A percentile compares a stretch with the other conserved stretches of the same genome.
phyloP scores from a whole-genome alignment of 2,329 filamentous ascomycete species.

The Colletotrichum somersetense region DNA sequence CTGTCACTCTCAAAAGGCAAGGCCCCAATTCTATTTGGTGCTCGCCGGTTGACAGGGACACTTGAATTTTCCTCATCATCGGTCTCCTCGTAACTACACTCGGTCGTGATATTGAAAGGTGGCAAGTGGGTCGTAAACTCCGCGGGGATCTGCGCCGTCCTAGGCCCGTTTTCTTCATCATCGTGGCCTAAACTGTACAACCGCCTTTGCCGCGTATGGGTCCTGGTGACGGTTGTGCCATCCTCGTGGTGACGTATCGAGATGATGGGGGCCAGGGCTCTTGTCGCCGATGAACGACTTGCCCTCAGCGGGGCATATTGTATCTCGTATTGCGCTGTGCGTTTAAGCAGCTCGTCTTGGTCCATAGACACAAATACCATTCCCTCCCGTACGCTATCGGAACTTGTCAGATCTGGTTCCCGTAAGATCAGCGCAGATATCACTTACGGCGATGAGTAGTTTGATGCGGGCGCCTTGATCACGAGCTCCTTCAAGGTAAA shows the following conservation, averaged over 20 bases:
- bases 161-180: conserved; percentile 59
- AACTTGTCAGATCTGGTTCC: conserved; percentile 38
- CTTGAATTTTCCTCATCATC: conserved; percentile 50
- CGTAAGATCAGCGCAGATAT: conserved; percentile 43
- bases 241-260: conserved; percentile 67
- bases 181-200: conserved; percentile 58
- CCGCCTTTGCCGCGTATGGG: conserved; percentile 59
- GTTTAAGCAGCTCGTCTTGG: conserved; percentile 78
- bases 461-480: conserved; percentile 82
- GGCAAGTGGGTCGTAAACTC: conserved; percentile 64
- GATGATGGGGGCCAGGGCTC: conserved; percentile 53
- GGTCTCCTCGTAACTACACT: conserved; percentile 71
- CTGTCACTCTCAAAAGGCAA: conserved; percentile 67
- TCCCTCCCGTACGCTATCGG: conserved; percentile 82
- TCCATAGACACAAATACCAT: conserved; percentile 94
- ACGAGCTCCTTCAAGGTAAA: conserved; percentile 89
- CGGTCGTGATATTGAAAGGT: conserved; percentile 68
- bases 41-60: conserved; percentile 50
- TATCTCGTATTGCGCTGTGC: conserved; percentile 82
- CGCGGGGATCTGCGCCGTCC: conserved; percentile 67
- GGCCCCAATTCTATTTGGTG: conserved; percentile 66
- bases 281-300: conserved; percentile 42
- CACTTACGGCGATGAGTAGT: conserved; percentile 87
- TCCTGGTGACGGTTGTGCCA: conserved; percentile 61
- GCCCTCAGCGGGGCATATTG: conserved; percentile 64